A percentile compares a stretch with the other conserved stretches of the same genome.
Conservation (phyloP, 2,329 filamentous ascomycete genomes). For the Ophiobolus disseminans region DNA sequence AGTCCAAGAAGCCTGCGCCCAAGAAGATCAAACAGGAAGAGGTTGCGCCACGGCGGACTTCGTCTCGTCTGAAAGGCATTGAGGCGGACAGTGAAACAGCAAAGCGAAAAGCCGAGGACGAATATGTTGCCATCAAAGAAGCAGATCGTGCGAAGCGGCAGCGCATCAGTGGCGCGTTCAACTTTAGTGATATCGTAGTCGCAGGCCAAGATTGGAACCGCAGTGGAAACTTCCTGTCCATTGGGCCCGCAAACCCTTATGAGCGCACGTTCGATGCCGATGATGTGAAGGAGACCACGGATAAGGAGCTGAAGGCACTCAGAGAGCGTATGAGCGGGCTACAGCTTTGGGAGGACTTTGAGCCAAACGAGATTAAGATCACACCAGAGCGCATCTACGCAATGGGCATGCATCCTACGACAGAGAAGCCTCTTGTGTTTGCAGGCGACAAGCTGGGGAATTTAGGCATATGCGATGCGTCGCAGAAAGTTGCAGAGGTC, state of each 20-base stretch:
- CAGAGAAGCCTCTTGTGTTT: conserved; percentile 86
- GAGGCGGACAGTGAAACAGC: conserved; percentile 71
- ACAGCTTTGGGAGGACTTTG: conserved; percentile 81
- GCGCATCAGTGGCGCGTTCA: conserved; percentile 71
- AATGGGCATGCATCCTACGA: conserved; percentile 85
- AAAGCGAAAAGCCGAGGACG: conserved; percentile 72
- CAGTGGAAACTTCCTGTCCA: conserved; percentile 69
- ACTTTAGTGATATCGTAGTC: conserved; percentile 78
- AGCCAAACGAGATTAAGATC: conserved; percentile 66
- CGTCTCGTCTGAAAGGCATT: conserved; percentile 67
- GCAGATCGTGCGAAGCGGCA: conserved; percentile 67
- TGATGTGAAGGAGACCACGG: conserved; percentile 78
- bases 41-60: conserved; percentile 63
- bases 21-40: conserved; percentile 67
- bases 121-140: conserved; percentile 64
- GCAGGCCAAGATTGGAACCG: conserved; percentile 79
- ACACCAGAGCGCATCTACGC: conserved; percentile 63
- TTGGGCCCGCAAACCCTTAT: conserved; percentile 77
- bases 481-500: conserved; percentile 66
- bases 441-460: conserved; percentile 94
- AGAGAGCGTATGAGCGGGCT: conserved; percentile 79
- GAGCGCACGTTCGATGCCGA: conserved; percentile 85
- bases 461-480: conserved; percentile 88
- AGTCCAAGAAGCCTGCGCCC: conserved; percentile 49
- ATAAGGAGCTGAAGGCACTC: conserved; percentile 76